Evolutionary conservation across 1,284 basidiomycete genomes (phyloP).

Genomic region (Ustilago tritici): DNA sequence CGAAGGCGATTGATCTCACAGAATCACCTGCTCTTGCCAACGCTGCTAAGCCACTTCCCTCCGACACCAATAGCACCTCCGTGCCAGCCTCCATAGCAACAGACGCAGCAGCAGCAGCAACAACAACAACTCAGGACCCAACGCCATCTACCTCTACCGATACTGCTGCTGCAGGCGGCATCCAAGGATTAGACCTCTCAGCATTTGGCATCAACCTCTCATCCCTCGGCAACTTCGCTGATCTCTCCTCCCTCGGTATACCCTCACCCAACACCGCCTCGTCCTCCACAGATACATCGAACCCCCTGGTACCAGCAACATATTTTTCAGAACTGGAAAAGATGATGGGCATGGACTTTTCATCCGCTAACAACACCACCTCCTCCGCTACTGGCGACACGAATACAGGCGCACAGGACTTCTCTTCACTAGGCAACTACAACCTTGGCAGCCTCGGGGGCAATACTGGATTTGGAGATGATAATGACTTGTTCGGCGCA

Average conservation of each 20-base stretch:
- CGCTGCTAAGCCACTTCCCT: not conserved
- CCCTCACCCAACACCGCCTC: conserved; percentile 13
- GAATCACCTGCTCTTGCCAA: conserved; percentile 30
- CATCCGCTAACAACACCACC: conserved; percentile 11
- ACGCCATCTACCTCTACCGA: not conserved
- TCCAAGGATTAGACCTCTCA: conserved; percentile 37
- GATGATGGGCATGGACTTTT: conserved; percentile 47
- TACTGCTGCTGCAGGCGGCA: conserved; percentile 4
- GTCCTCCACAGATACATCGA: conserved; percentile 1
- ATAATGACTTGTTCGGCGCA: conserved; percentile 32
- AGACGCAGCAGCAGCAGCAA: not conserved
- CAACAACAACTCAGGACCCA: conserved; percentile 5
- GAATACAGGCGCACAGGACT: not conserved
- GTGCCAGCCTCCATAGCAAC: not conserved
- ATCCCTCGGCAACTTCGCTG: conserved; percentile 21
- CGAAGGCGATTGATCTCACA: conserved; percentile 44
- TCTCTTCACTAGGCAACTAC: conserved; percentile 29
- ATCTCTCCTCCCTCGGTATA: conserved; percentile 44
- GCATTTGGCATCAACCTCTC: conserved; percentile 43
- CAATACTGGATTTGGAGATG: conserved; percentile 8
- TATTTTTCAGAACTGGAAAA: conserved; percentile 42
- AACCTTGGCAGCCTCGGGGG: conserved; percentile 7
- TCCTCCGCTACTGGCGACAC: not conserved
- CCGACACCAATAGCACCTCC: not conserved
- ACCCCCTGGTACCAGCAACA: conserved; percentile 16